Evolutionary conservation across 371 early-diverging fungal genomes (phyloP), one percentile per base, ranked within the genome.

Genomic region (Apophysomyces ossiformis): DNA sequence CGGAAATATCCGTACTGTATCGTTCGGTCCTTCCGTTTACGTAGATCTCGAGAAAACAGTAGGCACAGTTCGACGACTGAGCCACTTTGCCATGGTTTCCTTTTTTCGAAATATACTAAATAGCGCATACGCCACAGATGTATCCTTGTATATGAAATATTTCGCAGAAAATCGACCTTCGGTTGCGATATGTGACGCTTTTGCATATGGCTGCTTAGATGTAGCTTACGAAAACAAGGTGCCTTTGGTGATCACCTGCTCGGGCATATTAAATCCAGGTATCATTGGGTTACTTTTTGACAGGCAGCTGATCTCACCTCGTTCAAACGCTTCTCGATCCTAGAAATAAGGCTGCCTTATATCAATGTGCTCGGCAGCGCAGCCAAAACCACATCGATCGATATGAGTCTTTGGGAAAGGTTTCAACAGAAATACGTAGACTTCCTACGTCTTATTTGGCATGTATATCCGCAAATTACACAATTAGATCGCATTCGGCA

Each of bases 121-220:
- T 16, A 21, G n/a, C 21, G 56, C 38, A 18, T 26, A 15, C 36
- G 37, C 18, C 38, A 0, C 37, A 44, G 58, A 65, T 13, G 44
- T 36, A 37, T 16, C 47, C n/a, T 4, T 35, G 18, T 60, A 58
- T 38, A 18, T 32, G n/a, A 46, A 65, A 0, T 65, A 47, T 60
- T 47, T 65, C 18, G 16, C 43, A 36, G 18, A 58, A 32, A n/a
- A 65, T 18, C 38, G 37, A n/a, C 66, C 66, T 1, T 58, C 58
- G 46, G 50, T 60, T n/a, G 46, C 59, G 7, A 50, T 65, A 18
- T 65, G 66, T 18, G 66, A 65, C 38, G 9, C 58, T 38, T 60
- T 65, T 36, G 54, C 54, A 6, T 44, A 44, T 32, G 44, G 50
- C 16, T 65, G 66, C 16, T 50, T 65, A 37, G 59, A 59, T 12